These are phyloP conservation scores for Fulvia fulva DNA, from an alignment of 2,329 filamentous ascomycete species.

Conservation along the genomic window DNA sequence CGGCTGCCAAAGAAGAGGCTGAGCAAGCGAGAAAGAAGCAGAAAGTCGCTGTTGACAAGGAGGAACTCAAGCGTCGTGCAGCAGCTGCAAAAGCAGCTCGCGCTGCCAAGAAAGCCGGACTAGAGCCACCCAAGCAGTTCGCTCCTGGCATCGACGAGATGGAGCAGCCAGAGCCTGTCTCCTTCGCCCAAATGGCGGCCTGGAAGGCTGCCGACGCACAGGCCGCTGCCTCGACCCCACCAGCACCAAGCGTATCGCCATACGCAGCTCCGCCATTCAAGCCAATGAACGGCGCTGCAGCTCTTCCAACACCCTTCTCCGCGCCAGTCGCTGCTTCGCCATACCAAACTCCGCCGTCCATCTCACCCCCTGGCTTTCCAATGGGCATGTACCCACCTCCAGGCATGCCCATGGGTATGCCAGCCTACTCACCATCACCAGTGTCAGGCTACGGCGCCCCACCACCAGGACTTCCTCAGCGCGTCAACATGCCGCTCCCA, in stretches of 20 bases:
- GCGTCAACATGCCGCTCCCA: neutral
- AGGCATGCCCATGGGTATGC: neutral
- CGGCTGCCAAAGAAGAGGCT: neutral
- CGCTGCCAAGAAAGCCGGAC: constrained; percentile 1
- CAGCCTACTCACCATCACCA: neutral
- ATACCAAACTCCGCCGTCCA: neutral
- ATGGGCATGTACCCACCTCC: neutral
- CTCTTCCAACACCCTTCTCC: neutral
- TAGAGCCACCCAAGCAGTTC: neutral
- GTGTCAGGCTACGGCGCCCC: neutral
- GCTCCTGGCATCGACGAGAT: neutral
- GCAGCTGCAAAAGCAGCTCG: neutral
- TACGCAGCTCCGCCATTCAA: neutral
- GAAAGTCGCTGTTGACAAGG: constrained; percentile 4
- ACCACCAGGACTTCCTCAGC: neutral
- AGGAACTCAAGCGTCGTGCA: constrained; percentile 7
- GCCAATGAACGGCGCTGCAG: neutral
- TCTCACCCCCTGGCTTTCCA: neutral
- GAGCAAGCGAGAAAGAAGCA: constrained; percentile 1
- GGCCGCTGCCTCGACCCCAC: neutral
- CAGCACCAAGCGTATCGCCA: neutral
- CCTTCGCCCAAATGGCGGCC: no score
- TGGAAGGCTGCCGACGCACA: neutral
- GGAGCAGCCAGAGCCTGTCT: neutral
- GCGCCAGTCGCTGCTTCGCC: neutral